Conservation (phyloP, 495 filamentous ascomycete genomes). For the Aeminium ludgeri region DNA sequence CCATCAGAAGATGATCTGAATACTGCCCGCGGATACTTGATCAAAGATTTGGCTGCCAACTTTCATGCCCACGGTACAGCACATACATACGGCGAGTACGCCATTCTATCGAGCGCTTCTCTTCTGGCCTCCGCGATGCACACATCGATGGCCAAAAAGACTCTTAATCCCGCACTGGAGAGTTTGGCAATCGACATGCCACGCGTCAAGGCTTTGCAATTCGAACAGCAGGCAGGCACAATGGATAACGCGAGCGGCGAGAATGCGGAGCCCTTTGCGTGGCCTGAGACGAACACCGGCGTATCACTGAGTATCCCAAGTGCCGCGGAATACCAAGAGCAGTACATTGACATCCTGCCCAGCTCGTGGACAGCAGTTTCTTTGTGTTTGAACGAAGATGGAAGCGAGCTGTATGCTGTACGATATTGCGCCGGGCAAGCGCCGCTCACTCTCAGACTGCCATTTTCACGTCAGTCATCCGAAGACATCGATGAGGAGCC, state of each 20-base stretch:
- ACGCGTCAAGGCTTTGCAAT: slow-evolving; percentile 6
- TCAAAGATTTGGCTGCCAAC: slow-evolving; percentile 38
- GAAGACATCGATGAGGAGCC: slow-evolving; percentile 62
- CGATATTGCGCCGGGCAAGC: slow-evolving; percentile 52
- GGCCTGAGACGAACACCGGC: slow-evolving; percentile 28
- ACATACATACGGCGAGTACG: background rate
- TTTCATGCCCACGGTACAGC: slow-evolving; percentile 29
- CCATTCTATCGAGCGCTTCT: background rate
- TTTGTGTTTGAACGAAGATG: slow-evolving; percentile 60
- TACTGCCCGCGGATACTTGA: slow-evolving; percentile 42
- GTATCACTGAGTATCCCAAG: slow-evolving; percentile 25
- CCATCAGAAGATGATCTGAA: slow-evolving; percentile 21
- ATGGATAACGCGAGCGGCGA: slow-evolving; percentile 37
- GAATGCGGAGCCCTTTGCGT: slow-evolving; percentile 20
- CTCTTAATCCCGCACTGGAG: background rate
- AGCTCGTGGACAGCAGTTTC: slow-evolving; percentile 71
- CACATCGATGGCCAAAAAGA: slow-evolving; percentile 38
- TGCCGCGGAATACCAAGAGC: slow-evolving; percentile 37
- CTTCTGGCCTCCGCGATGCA: slow-evolving; percentile 34
- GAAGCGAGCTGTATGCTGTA: slow-evolving; percentile 66
- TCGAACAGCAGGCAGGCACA: slow-evolving; percentile 10
- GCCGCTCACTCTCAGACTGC: slow-evolving; percentile 73
- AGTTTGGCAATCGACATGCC: background rate
- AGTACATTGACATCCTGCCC: slow-evolving; percentile 72
- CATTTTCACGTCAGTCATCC: slow-evolving; percentile 61